These are phyloP conservation scores for Pythium apleroticum DNA, from an alignment of 352 stramenopile genomes.

Conservation along the genomic window DNA sequence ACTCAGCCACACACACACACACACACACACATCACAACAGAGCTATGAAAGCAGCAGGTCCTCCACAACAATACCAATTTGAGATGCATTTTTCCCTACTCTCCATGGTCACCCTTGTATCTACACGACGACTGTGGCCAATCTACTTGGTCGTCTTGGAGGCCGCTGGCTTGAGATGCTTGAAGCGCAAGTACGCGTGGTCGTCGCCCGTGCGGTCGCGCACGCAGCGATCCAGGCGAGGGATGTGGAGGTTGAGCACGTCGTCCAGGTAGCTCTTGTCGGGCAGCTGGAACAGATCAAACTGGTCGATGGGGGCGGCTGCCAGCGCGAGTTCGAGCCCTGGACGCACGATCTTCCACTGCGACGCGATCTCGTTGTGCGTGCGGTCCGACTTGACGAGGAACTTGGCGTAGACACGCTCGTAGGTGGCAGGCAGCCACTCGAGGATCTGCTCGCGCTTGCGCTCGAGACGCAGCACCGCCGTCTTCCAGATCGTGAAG, in stretches of 20 bases:
- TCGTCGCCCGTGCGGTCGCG: slow-evolving; percentile 78
- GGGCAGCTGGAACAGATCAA: slow-evolving; percentile 47
- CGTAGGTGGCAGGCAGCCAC: slow-evolving; percentile 75
- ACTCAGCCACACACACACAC: not conserved
- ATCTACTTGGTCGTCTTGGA: slow-evolving; percentile 18
- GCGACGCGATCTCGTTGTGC: slow-evolving; percentile 67
- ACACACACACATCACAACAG: no score
- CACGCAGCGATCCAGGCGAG: slow-evolving; percentile 76
- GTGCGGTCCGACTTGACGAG: slow-evolving; percentile 78
- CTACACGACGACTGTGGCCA: not conserved
- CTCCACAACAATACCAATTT: not conserved
- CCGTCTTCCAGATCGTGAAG: slow-evolving; percentile 71
- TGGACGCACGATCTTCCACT: slow-evolving; percentile 75
- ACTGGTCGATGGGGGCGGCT: slow-evolving; percentile 57
- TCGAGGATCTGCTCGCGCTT: slow-evolving; percentile 70
- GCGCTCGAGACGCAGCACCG: slow-evolving; percentile 58
- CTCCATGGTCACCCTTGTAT: not conserved
- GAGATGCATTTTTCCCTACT: not conserved
- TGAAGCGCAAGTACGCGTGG: slow-evolving; percentile 83
- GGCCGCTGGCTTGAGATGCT: slow-evolving; percentile 58
- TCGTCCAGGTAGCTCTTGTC: slow-evolving; percentile 82
- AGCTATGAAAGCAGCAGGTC: not conserved
- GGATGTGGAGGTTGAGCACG: slow-evolving; percentile 75
- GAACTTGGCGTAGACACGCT: slow-evolving; percentile 66
- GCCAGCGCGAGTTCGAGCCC: slow-evolving; percentile 69